Base-by-base conservation (phyloP, 176 grass and related monocot species). In the Raddia distichophylla region DNA sequence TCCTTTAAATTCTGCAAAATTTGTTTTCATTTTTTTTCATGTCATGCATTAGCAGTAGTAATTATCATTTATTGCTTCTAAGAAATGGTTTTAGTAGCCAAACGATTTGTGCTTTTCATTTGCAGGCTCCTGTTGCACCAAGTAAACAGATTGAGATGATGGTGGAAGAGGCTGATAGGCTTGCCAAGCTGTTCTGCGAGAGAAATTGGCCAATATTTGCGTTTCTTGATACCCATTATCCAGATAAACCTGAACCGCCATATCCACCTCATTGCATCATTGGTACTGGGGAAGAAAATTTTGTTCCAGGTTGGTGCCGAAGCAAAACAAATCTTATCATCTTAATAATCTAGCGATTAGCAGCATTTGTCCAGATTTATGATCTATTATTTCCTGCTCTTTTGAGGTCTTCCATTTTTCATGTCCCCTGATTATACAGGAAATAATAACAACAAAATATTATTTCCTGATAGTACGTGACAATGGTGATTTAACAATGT, bases 261-360 rank as follows among this genome's bases (percentile, higher is more conserved):
- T 98, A 86, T 61, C 95, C 95, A 9, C 92, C 95, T 55, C 95
- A 98, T 71, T 98, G 95, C 65, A 95, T 98, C 49, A 93, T 98
- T 37, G 92, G 90, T 10, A 69, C 95, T 0, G 95, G 88, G 7
- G 95, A 98, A 86, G 95, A 94, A 69, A 95, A 95, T 46, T 81
- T 98, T 1, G 88, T 98, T 87, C 92, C 95, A 71, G 95, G 95
- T 94, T 55, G 16, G 61, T 76, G 18, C 22, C 48, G 40, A 32
- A 71, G 71, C 22, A 19, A 27, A 15, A 16, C 16, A 10, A 58
- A 27, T 9, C 5, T 35, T 8, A 44, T 83, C 17, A 15, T 78
- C 12, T 60, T 35, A 16, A 44, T 64, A 16, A 47, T 76, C 7
- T 51, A 9, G 27, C 27, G 27, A 27, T 27, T 27, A 27, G 17